Evolutionary conservation across 1,139 yeast genomes (phyloP), one percentile per base, ranked within the genome.

Genomic region (Magnusiomyces tetraspermus): DNA sequence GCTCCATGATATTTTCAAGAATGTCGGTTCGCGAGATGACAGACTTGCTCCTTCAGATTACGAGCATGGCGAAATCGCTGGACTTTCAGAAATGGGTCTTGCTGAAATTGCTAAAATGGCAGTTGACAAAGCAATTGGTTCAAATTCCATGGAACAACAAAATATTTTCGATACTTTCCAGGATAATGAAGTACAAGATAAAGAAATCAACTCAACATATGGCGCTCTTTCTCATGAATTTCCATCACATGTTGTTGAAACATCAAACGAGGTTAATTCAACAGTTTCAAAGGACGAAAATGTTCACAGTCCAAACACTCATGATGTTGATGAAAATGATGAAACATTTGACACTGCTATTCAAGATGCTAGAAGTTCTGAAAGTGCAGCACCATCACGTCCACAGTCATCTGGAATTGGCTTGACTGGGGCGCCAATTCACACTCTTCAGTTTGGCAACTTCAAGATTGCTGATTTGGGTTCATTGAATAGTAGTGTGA

Each of bases 341-440:
- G n/a, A n/a, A n/a, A n/a, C n/a, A n/a, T n/a, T n/a, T 15, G 17
- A 33, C 38, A 15, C 10, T 33, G 17, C 10, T 8, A 33, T 33
- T 15, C 38, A 33, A 33, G 38, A n/a, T n/a, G n/a, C 17, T 33
- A 15, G 4, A 33, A 17, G n/a, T 13, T 15, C 38, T 33, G 17
- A 15, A 6, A 17, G n/a, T 10, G 17, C 17, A 4, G 17, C 17
- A 33, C 11, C 31, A 6, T 28, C 31, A 28, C 31, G 31, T 8
- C 31, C 31, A 6, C 38, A 33, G 17, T 15, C 38, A 15, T 15
- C 17, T 13, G 49, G 49, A n/a, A 26, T 47, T 37, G 49, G 49
- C 11, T 17, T 47, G 8, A 47, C 28, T 37, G 49, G 49, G 13
- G 24, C 44, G 2, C 49, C 49, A 3, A 37, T 47, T 23, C 22